Evolutionary conservation across 73 alveolate species (phyloP), one percentile per base, ranked within the genome.

Genomic region (Tetrahymena borealis): DNA sequence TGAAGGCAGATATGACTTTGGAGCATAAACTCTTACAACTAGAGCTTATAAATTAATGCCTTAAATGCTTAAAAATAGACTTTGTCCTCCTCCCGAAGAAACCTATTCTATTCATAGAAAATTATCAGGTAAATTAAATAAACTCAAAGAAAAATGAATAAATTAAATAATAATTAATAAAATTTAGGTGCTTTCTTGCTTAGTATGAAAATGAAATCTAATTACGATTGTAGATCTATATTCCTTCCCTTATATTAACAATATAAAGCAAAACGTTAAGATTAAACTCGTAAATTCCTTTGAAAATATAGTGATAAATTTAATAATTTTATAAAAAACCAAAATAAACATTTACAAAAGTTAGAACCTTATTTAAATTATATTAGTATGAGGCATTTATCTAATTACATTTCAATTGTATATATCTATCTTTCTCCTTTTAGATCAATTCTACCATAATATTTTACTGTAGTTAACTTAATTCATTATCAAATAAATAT

Each of bases 51-150:
- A 96, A 38, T 78, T 95, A 16, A 79, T 97, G 91, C 99, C 99
- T 8, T 93, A 93, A 0, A 95, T 97, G 97, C 94, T 94, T 28
- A 97, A 94, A 43, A 94, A 97, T 78, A 93, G 99, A 91, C 91
- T 97, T 91, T 93, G 97, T 11, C 98, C 99, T 78, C 99, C 99
- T 18, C 99, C 99, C 1, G 38, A 96, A 78, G 99, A 97, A 90
- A 94, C 96, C 1, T 97, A 97, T 39, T 93, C 98, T 18, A 93
- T 97, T 13, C 99, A 97, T 93, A 94, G 97, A 41, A 96, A 96
- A 78, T 91, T 96, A 28, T 91, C 97, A 77, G 98, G 97, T 39
- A 94, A 60, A 60, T 60, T 60, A 24, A 4, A 60, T 24, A 60
- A 15, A 0, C 5, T 60, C 5, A 24, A 15, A 6, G n/a, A 5